Conservation (phyloP, 495 filamentous ascomycete species). For the Hyaloscypha bicolor region DNA sequence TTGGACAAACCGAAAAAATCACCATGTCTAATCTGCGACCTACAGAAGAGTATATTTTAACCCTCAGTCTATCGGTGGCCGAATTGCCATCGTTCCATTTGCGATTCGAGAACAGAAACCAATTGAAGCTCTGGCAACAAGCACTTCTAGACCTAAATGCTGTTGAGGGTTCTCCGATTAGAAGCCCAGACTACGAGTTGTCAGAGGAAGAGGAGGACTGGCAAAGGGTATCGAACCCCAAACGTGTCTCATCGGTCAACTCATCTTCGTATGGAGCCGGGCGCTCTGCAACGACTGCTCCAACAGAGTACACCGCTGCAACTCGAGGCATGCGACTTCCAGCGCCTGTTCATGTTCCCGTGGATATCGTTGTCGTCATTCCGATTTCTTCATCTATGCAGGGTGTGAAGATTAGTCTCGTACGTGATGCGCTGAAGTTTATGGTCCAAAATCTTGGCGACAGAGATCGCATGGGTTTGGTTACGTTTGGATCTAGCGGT, state of each 20-base stretch:
- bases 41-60: conserved; percentile 80
- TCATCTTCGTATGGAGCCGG: conserved; percentile 81
- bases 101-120: conserved; percentile 80
- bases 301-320: conserved; percentile 78
- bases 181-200: conserved; percentile 74
- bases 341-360: conserved; percentile 79
- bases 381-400: conserved; percentile 99
- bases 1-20: conserved; percentile 37
- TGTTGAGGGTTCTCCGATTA: conserved; percentile 58
- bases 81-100: conserved; percentile 98
- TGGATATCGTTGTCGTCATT: conserved; percentile 96
- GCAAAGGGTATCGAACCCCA: conserved; percentile 66
- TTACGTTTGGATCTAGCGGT: conserved; percentile 94
- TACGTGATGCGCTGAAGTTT: conserved; percentile 93
- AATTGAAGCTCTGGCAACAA: conserved; percentile 90
- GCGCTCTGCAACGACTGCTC: conserved; percentile 75
- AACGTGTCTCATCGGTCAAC: conserved; percentile 83
- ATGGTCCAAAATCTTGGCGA: conserved; percentile 92
- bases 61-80: conserved; percentile 86
- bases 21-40: conserved; percentile 32
- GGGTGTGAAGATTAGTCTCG: conserved; percentile 93
- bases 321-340: conserved; percentile 55
- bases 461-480: conserved; percentile 92
- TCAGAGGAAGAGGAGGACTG: conserved; percentile 95
- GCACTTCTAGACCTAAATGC: conserved; percentile 83